These are phyloP conservation scores for Globisporangium lucens DNA, from an alignment of 352 stramenopile species.

Conservation along the genomic window DNA sequence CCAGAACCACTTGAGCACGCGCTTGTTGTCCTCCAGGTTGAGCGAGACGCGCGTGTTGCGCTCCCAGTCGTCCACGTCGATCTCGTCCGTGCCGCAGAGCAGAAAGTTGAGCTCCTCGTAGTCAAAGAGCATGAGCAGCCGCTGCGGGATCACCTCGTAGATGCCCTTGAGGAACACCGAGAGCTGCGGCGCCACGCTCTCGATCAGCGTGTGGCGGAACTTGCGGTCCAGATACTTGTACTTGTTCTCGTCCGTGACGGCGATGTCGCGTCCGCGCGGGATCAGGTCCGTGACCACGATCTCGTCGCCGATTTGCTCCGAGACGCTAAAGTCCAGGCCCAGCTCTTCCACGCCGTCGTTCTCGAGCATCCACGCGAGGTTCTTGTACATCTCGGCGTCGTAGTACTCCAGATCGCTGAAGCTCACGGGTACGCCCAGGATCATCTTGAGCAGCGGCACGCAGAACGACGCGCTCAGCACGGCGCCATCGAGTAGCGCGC, in stretches of 20 bases:
- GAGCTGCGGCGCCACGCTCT: constrained; percentile 88
- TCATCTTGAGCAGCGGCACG: constrained; percentile 96
- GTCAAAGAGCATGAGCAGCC: constrained; percentile 95
- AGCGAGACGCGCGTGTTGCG: constrained; percentile 32
- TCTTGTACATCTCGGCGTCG: constrained; percentile 60
- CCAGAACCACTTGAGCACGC: constrained; percentile 47
- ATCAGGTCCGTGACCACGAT: constrained; percentile 51
- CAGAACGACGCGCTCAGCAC: constrained; percentile 94
- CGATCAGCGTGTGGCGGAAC: constrained; percentile 93
- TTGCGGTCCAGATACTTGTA: constrained; percentile 91
- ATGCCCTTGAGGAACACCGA: constrained; percentile 93
- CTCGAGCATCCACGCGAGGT: constrained; percentile 62
- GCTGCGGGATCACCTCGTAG: constrained; percentile 94
- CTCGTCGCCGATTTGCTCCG: constrained; percentile 18
- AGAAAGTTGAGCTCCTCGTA: constrained; percentile 96
- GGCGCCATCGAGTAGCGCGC: constrained; percentile 86
- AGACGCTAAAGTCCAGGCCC: constrained; percentile 60
- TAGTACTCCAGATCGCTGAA: constrained; percentile 92
- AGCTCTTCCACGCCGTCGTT: constrained; percentile 53
- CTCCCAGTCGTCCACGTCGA: constrained; percentile 94
- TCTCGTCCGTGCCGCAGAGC: constrained; percentile 91
- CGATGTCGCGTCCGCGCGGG: constrained; percentile 52
- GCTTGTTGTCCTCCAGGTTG: constrained; percentile 22
- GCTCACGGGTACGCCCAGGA: constrained; percentile 93
- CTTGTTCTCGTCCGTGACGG: constrained; percentile 95